Conservation (phyloP, 2,329 filamentous ascomycete genomes). For the Annulohypoxylon truncatum region DNA sequence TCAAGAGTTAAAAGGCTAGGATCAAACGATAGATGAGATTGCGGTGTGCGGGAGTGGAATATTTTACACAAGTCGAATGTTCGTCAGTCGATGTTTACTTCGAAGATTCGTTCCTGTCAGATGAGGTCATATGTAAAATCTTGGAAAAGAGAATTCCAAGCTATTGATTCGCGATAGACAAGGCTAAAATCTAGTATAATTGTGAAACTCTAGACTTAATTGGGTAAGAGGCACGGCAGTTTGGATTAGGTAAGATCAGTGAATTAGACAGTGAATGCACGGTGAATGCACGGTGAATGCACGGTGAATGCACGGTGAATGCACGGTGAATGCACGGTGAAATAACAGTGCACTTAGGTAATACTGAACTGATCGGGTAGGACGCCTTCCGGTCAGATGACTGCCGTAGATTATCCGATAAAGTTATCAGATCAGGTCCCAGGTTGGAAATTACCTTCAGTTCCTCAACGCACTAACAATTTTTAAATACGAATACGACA, state of each 20-base stretch:
- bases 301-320: background rate
- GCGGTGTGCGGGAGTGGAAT: constrained; percentile 28
- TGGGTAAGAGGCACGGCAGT: background rate
- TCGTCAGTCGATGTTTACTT: constrained; percentile 44
- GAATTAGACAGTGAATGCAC: background rate
- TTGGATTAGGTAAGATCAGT: constrained; percentile 27
- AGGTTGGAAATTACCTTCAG: constrained; percentile 1
- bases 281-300: too few species aligned
- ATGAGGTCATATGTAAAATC: constrained; percentile 45
- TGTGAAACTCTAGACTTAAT: background rate
- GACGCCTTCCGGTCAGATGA: constrained; percentile 29
- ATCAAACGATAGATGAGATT: constrained; percentile 33
- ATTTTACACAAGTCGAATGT: constrained; percentile 42
- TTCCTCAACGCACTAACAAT: constrained; percentile 12
- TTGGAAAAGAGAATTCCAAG: constrained; percentile 17
- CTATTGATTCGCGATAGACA: constrained; percentile 1
- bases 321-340: background rate
- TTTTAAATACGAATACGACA: constrained; percentile 39
- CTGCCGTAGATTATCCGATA: constrained; percentile 28
- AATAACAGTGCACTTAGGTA: background rate
- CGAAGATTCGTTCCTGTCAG: constrained; percentile 3
- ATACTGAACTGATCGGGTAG: constrained; percentile 9
- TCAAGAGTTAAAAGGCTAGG: background rate
- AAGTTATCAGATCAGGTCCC: constrained; percentile 34
- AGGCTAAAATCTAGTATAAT: background rate